Evolutionary conservation across 2,329 filamentous ascomycete genomes (phyloP).

Genomic region (Chalaropsis thielavioides): DNA sequence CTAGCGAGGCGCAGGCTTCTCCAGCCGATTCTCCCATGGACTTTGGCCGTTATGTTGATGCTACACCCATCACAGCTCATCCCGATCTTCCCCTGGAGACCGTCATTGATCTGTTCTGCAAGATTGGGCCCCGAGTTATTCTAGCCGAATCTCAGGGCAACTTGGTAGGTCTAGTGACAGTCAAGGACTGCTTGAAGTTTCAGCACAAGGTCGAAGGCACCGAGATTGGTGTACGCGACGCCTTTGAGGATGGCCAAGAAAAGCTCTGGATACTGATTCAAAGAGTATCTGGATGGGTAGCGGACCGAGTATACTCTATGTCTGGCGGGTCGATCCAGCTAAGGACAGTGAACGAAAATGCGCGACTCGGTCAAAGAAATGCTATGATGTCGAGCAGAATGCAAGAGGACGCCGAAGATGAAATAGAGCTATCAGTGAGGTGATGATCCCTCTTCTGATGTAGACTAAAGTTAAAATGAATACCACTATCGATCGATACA

Average conservation of each 20-base stretch:
- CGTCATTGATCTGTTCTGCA: slow-evolving; percentile 96
- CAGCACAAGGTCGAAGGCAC: slow-evolving; percentile 94
- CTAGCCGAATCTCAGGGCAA: slow-evolving; percentile 80
- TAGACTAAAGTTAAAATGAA: background rate
- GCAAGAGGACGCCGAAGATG: slow-evolving; percentile 28
- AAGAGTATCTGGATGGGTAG: slow-evolving; percentile 42
- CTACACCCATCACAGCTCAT: slow-evolving; percentile 79
- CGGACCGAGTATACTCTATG: slow-evolving; percentile 36
- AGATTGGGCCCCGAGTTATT: slow-evolving; percentile 88
- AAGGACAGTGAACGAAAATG: slow-evolving; percentile 28
- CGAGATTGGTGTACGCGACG: slow-evolving; percentile 42
- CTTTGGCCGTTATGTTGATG: slow-evolving; percentile 76
- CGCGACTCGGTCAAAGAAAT: background rate
- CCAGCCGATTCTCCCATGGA: slow-evolving; percentile 50
- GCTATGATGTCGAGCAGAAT: background rate
- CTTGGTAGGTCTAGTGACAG: slow-evolving; percentile 73
- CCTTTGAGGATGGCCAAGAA: slow-evolving; percentile 44
- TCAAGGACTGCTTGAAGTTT: slow-evolving; percentile 94
- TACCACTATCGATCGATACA: background rate
- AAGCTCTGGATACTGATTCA: slow-evolving; percentile 47
- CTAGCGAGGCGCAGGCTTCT: background rate
- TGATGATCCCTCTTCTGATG: slow-evolving; percentile 14
- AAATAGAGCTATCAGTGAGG: slow-evolving; percentile 31
- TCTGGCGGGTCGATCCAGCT: slow-evolving; percentile 46
- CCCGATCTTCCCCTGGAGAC: slow-evolving; percentile 86